Evolutionary conservation across 257 asterid species (phyloP).

Genomic region (Rauvolfia tetraphylla): DNA sequence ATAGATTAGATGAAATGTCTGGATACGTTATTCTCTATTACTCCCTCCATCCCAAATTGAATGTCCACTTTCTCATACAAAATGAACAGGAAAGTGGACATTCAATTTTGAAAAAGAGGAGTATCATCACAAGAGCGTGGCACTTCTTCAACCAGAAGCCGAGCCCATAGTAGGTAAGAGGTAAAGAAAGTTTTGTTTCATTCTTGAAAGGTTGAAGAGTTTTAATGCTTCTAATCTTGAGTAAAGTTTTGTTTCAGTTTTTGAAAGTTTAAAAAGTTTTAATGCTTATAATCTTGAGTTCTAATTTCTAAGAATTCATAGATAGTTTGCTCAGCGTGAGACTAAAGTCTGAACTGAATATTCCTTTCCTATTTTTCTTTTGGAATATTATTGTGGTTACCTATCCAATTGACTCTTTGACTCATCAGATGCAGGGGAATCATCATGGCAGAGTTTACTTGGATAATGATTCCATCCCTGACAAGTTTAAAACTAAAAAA

Average conservation of each 20-base stretch:
- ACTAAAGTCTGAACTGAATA: not conserved
- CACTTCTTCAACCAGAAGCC: not conserved
- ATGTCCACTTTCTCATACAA: no score
- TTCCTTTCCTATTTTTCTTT: not conserved
- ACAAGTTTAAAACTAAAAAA: not conserved
- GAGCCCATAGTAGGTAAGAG: not conserved
- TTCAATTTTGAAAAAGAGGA: no score
- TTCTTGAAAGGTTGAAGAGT: not conserved
- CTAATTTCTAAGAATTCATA: not conserved
- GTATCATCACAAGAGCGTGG: not conserved
- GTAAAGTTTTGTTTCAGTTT: no score
- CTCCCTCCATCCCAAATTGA: no score
- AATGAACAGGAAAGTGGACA: no score
- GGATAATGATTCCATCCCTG: not conserved
- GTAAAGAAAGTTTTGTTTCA: not conserved
- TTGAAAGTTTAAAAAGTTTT: no score
- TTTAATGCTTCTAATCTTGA: no score
- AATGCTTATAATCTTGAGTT: not conserved
- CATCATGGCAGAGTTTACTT: not conserved
- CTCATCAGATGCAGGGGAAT: not conserved
- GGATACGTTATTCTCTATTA: not conserved
- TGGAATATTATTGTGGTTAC: not conserved
- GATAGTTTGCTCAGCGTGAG: not conserved
- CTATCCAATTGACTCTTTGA: not conserved
- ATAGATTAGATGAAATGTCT: not conserved